Evolutionary conservation across 805 yeast species (phyloP), one percentile per base, ranked within the genome.

Genomic region (Teunomyces stri): DNA sequence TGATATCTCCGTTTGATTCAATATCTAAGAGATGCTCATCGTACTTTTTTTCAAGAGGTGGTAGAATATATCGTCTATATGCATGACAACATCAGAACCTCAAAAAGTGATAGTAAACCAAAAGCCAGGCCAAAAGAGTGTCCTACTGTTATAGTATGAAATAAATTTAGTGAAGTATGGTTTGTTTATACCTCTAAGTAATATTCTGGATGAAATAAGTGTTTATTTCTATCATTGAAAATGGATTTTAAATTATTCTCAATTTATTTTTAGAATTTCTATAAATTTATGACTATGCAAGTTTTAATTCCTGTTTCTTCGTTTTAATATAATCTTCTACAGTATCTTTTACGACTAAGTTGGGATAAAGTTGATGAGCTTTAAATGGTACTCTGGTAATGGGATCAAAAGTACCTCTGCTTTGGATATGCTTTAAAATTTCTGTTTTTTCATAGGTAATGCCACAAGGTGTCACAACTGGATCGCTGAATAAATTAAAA

Each of bases 301-400:
- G 13, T 16, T 15, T 12, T n/a, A 46, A 5, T 21, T 46, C 45
- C 21, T 36, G 45, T 28, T 12, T 48, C 38, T 39, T 48, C 5
- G 27, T 36, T 20, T 21, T 20, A 13, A 57, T 53, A 43, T 54
- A 66, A 3, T 52, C 61, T 44, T 61, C 65, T 3, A 71, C 72
- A 2, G 77, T 70, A 28, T 69, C 65, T 45, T 66, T 68, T 6
- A 75, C 46, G 6, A 66, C 72, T 44, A 72, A 50, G 46, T 75
- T 75, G 1, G 78, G 76, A 30, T 68, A 60, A 28, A 75, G 50
- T 35, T 75, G 73, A 27, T 49, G 48, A 20, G 62, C 64, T 11
- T 50, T 55, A 30, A 75, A 53, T 2, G 65, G 62, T 46, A 60
- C 57, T 47, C 76, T 58, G 1, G 77, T 68, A 33, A 75, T 54